These are phyloP conservation scores for Trichoderma endophyticum DNA, from an alignment of 2,329 filamentous ascomycete species.

Conservation along the genomic window DNA sequence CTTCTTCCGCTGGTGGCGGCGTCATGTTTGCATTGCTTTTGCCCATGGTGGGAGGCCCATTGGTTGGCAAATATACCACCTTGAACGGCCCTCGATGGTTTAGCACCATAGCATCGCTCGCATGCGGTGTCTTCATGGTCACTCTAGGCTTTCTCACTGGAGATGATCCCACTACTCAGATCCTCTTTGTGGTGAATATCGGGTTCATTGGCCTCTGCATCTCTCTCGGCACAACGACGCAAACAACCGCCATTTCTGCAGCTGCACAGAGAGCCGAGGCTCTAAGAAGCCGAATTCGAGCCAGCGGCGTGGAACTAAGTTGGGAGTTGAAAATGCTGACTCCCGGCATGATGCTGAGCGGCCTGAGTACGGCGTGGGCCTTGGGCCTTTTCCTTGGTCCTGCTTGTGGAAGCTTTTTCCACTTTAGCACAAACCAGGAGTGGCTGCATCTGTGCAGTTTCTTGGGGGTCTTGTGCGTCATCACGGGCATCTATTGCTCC, in stretches of 20 bases:
- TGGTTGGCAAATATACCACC: slow-evolving; percentile 4
- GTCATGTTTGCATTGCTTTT: slow-evolving; percentile 16
- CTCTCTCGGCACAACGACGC: slow-evolving; percentile 11
- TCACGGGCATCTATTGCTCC: slow-evolving; percentile 2
- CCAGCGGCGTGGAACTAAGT: neutral
- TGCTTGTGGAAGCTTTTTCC: slow-evolving; percentile 12
- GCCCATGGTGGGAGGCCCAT: slow-evolving; percentile 8
- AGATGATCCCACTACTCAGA: slow-evolving; percentile 1
- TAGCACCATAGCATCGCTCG: slow-evolving; percentile 8
- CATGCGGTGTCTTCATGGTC: slow-evolving; percentile 12
- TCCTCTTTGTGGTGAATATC: slow-evolving; percentile 13
- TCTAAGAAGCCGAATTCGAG: neutral
- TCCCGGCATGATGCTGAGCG: slow-evolving; percentile 17
- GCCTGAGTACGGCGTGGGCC: slow-evolving; percentile 13
- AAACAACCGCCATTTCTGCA: slow-evolving; percentile 13
- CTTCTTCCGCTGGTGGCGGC: neutral
- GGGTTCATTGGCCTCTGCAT: slow-evolving; percentile 8
- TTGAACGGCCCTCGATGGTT: slow-evolving; percentile 16
- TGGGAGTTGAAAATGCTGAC: slow-evolving; percentile 11
- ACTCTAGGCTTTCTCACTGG: slow-evolving; percentile 3
- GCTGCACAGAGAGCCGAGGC: slow-evolving; percentile 2
- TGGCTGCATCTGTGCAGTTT: slow-evolving; percentile 11
- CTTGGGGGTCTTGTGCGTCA: neutral
- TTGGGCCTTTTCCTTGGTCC: slow-evolving; percentile 15
- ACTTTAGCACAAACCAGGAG: slow-evolving; percentile 10